Evolutionary conservation across 2,329 filamentous ascomycete species (phyloP).

Genomic region (Botrytis tulipae): DNA sequence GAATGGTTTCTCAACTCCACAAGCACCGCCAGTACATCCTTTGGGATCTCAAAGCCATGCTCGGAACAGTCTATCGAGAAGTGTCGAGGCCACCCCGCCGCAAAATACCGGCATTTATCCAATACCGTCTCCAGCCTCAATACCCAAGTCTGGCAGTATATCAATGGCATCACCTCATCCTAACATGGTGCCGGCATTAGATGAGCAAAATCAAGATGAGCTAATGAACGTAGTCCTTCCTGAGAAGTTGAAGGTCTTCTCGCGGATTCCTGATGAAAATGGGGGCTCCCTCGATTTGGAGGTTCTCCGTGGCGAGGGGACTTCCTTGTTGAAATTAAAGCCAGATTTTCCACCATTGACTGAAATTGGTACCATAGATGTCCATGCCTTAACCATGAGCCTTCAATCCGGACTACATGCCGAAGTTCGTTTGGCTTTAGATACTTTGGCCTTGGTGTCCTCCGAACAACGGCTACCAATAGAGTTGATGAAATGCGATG

Average conservation of each 20-base stretch:
- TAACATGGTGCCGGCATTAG: conserved; percentile 23
- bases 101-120: conserved; percentile 44
- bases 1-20: conserved; percentile 51
- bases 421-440: conserved; percentile 86
- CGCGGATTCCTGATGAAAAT: conserved; percentile 55
- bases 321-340: conserved; percentile 63
- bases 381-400: conserved; percentile 84
- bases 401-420: conserved; percentile 85
- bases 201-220: conserved; percentile 20
- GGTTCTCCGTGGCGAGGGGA: conserved; percentile 12
- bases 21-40: conserved; percentile 45
- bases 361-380: conserved; percentile 85
- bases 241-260: conserved; percentile 42
- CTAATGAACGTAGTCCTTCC: conserved; percentile 23
- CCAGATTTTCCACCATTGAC: conserved; percentile 72
- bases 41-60: conserved; percentile 46
- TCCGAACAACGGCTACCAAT: conserved; percentile 60
- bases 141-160: conserved; percentile 30
- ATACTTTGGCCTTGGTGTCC: conserved; percentile 70
- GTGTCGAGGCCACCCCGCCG: conserved; percentile 44
- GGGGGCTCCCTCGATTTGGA: conserved; percentile 58
- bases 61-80: conserved; percentile 53
- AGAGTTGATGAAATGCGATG: conserved; percentile 73
- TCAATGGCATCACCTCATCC: conserved; percentile 34
- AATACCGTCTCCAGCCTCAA: conserved; percentile 47